Evolutionary conservation across 768 basidiomycete genomes (phyloP).

Genomic region (Trametes cinnabarina): DNA sequence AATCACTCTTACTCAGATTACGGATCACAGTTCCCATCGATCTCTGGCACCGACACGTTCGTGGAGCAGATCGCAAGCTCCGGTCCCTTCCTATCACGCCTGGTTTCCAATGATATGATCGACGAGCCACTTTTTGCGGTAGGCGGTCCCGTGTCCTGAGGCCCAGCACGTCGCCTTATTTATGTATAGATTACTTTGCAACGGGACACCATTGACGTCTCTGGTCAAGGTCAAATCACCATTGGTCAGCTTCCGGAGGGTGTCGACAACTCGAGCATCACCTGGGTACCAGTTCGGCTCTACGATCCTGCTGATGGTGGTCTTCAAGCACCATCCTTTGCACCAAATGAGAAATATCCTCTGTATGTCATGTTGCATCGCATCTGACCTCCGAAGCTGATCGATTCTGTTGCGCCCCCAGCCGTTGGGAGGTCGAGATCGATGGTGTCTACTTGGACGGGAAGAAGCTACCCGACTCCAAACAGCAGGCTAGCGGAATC

Average conservation of each 20-base stretch:
- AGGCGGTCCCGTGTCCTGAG: not conserved
- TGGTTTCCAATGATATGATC: constrained; percentile 37
- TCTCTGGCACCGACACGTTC: constrained; percentile 26
- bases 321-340: constrained; percentile 52
- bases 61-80: constrained; percentile 24
- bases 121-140: constrained; percentile 43
- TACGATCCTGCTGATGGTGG: constrained; percentile 57
- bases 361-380: constrained; percentile 17
- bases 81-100: constrained; percentile 37
- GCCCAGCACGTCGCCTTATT: not conserved
- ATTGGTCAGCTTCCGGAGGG: constrained; percentile 63
- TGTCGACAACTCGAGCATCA: constrained; percentile 50
- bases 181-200: constrained; percentile 52
- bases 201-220: constrained; percentile 62
- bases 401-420: not conserved
- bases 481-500: constrained; percentile 45
- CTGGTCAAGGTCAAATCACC: constrained; percentile 66
- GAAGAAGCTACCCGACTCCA: constrained; percentile 53
- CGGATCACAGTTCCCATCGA: constrained; percentile 20
- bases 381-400: not conserved
- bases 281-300: constrained; percentile 63
- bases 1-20: not conserved
- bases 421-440: constrained; percentile 65
- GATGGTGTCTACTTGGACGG: constrained; percentile 76
- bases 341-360: constrained; percentile 55